Evolutionary conservation across 257 asterid genomes (phyloP), one percentile per base, ranked within the genome.

Genomic region (Linderniella brevidens): DNA sequence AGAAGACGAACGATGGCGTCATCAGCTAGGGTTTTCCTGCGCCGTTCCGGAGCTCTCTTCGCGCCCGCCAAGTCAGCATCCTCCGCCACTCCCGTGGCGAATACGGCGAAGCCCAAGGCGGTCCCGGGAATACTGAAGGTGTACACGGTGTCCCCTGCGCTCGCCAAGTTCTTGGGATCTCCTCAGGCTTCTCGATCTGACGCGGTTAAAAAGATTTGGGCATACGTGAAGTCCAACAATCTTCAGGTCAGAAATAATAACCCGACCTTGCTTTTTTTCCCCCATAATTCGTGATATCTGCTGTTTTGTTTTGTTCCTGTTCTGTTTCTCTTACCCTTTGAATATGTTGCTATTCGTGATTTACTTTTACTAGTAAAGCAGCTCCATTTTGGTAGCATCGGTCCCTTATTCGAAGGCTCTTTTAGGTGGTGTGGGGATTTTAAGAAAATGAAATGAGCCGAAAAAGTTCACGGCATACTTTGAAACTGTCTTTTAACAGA

Each of bases 11-110:
- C 0, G 37, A 71, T 71, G 82, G 67, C 77, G 3, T 63, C 76
- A 29, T 32, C 66, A 0, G 50, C 65, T 39, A 62, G 75, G 67
- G 50, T 69, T 56, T 71, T 78, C 36, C 75, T 61, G 13, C 62
- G 47, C 42, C 49, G 63, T 10, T 67, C 73, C 60, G 65, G 78
- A 39, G 38, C 64, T 50, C 60, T 78, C 12, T 60, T 74, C 75
- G 68, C 76, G 0, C 71, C 75, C 37, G 74, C 78, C 9, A 78
- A 71, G 63, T 58, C 64, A 39, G 36, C 66, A 25, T 25, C 32
- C 32, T 25, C 32, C 10, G 50, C 79, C 11, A 39, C 64, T 37
- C 0, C 63, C 5, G 44, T 53, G n/a, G 35, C 63, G 18, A 13
- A 56, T 12, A 9, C 35, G 19, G 19, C 42, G n/a, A 46, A 42